Base-by-base conservation (phyloP, 345 rosid genomes). In the Euphorbia pulcherrima region DNA sequence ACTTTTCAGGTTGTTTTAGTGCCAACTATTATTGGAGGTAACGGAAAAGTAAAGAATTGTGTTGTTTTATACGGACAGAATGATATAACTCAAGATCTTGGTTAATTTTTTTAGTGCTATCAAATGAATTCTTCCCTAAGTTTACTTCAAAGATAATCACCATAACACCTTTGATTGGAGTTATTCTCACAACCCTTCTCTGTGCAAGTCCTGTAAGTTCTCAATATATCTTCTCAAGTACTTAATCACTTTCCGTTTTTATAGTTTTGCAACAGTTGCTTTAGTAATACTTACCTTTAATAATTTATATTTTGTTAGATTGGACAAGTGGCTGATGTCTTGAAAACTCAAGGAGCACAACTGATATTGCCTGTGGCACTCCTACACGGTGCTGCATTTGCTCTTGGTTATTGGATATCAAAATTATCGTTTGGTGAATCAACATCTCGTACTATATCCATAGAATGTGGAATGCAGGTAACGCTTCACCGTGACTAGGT, bases 381-480 rank as follows among this genome's bases (percentile, higher is more conserved):
- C 68, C 80, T 94, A 64, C 96, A 94, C 51, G 90, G 68, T 47
- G 85, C 87, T 59, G 97, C 97, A 52, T 94, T 94, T 79, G 85
- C 91, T 67, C 60, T 94, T 61, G 97, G 97, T 65, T 94, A 90
- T 69, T 89, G 90, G 91, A 3, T 89, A 63, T 91, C 96, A 20
- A 90, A 81, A 80, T 1, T 83, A 61, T 87, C 92, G 14, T 94
- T 94, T 53, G 96, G 99, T 57, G 97, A 90, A 84, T 94, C 99
- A 68, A 94, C 99, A 54, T 94, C 95, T 8, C 94, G 99, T 2
- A 94, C 99, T 71, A 94, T 94, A 69, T 90, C 97, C 62, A 94
- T 94, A 44, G 99, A 94, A 69, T 90, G 97, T 66, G 97, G 97
- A 68, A 94, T 90, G 99, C 97, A 94, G 88, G 99, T 87, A 81